Evolutionary conservation across 768 basidiomycete genomes (phyloP), one percentile per base, ranked within the genome.

Genomic region (Podaxis sp.): DNA sequence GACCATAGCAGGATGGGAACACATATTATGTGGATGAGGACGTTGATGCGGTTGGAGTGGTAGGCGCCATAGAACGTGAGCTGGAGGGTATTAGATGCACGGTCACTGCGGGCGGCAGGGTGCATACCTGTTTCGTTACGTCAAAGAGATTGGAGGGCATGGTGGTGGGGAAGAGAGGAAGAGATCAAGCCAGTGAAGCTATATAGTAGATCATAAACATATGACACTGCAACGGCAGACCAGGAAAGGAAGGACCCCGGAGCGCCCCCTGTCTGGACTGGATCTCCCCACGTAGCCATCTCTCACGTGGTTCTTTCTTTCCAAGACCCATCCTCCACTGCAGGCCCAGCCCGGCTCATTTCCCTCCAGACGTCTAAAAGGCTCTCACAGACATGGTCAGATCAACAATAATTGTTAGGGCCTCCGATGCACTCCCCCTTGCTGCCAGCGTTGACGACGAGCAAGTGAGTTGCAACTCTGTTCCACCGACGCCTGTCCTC

Each of bases 391-490:
- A 48, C 66, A 95, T 95, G 93, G 93, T 95, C 64, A 87, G 87
- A 64, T 91, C 93, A 64, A 95, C 93, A 28, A 87, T 90, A 64
- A 87, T 95, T 69, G 93, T 91, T 17, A 82, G 93, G 63, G 93
- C 91, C 26, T 86, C 86, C 10, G 93, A 95, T 74, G 91, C 90
- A 26, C 83, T 98, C 22, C 96, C 96, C 15, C 82, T 98, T 13
- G 95, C 96, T 13, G 95, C 96, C 1, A 96, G 91, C 67, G 97
- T 98, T 12, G 97, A 99, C 72, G 97, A 99, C 71, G 96, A 99
- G 74, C 89, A 93, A 83, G 96, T 96, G 40, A 64, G 81, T 70
- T 36, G 20, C 44, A 15, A 20, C 28, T 56, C 54, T 57, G 48
- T 48, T 51, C 28, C 55, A 28, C 56, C 49, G 24, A 52, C 57